Conservation (phyloP, 176 grass and related monocot species). For the Sorghum bicolor region Sorghum_bicolor_NCBIv3 NC_012879.2:10848501-10849000, state of each 20-base stretch:
- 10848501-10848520: constrained; percentile 46
- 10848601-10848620: background rate
- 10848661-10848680: background rate
- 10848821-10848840: background rate
- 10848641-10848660: background rate
- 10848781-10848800: background rate
- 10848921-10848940: background rate
- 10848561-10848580: background rate
- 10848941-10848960: background rate
- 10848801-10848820: background rate
- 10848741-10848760: background rate
- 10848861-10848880: background rate
- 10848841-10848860: background rate
- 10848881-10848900: background rate
- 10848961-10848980: background rate
- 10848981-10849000: constrained; percentile 35
- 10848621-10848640: background rate
- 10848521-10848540: constrained; percentile 28
- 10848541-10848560: background rate
- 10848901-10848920: background rate
- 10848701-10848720: background rate
- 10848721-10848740: background rate
- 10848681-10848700: background rate
- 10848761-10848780: background rate
- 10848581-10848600: background rate